Base-by-base conservation (phyloP, 176 grass and related monocot genomes). In the Hsuehochloa calcarea region DNA sequence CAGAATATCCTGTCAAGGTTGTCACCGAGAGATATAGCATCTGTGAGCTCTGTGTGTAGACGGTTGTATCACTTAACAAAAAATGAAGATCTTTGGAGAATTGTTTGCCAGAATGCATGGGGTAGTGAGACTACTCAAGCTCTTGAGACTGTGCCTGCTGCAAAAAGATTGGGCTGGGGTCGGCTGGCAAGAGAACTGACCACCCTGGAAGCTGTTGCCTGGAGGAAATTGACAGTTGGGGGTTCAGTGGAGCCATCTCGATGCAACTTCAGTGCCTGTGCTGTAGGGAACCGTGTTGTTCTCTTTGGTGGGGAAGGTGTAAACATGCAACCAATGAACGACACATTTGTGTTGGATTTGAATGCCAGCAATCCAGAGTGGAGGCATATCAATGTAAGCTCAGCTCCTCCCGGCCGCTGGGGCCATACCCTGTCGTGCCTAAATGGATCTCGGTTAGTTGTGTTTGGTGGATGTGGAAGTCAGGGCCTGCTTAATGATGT, bases 61-160 rank as follows among this genome's bases (percentile, higher is more conserved):
- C 85, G 84, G 59, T 22, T 98, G 17, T 92, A 94, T 80, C 83
- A 81, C 75, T 22, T 96, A 72, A 92, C 96, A 84, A 93, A 71
- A 84, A 98, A 98, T 90, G 96, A 98, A 45, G 88, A 94, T 82
- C 89, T 95, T 72, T 96, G 96, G 96, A 91, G 89, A 80, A 95
- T 98, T 93, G 93, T 98, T 85, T 98, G 96, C 84, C 93, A 94
- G 74, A 94, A 98, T 89, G 91, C 93, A 67, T 98, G 96, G 96
- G 93, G 90, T 19, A 82, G 52, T 8, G 91, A 94, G 43, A 88
- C 90, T 39, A 96, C 93, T 87, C 81, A 22, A 15, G 86, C 86
- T 73, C 85, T 95, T 83, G 93, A 95, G 87, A 92, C 81, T 75
- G 91, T 91, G 55, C 80, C 90, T 75, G 93, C 89, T 80, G 71